Evolutionary conservation across 148 eudicot genomes (phyloP).

Genomic region (Cornus controversa): DNA sequence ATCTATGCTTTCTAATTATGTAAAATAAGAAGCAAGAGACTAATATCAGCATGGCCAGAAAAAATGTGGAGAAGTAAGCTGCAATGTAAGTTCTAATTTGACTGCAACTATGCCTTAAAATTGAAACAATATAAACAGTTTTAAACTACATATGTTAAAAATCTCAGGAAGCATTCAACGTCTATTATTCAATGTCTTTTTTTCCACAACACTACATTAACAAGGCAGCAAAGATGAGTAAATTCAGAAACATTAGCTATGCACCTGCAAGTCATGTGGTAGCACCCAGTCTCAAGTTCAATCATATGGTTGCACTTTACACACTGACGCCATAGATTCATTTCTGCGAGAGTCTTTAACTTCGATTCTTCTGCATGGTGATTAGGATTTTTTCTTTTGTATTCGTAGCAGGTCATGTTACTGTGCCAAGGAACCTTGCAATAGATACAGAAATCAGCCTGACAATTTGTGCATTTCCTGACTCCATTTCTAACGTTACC

Average conservation of each 20-base stretch:
- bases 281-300: slow-evolving; percentile 77
- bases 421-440: slow-evolving; percentile 84
- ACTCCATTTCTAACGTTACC: slow-evolving; percentile 28
- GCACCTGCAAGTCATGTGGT: slow-evolving; percentile 93
- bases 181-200: neutral
- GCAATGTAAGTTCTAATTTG: neutral
- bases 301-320: slow-evolving; percentile 79
- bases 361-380: slow-evolving; percentile 46
- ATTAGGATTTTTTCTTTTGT: slow-evolving; percentile 43
- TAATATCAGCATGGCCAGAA: neutral
- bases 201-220: neutral
- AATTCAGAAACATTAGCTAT: neutral
- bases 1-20: no score
- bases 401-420: slow-evolving; percentile 43
- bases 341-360: slow-evolving; percentile 55
- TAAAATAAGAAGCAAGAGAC: no score
- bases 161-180: neutral
- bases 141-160: neutral
- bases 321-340: slow-evolving; percentile 77
- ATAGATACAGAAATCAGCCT: slow-evolving; percentile 47
- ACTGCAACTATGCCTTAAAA: neutral
- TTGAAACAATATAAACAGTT: neutral
- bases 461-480: slow-evolving; percentile 55
- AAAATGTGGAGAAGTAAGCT: neutral
- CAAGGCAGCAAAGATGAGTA: neutral